A percentile compares a stretch with the other conserved stretches of the same genome.
phyloP scores from a whole-genome alignment of 331 rosid species.

The Telfairia occidentalis region DNA sequence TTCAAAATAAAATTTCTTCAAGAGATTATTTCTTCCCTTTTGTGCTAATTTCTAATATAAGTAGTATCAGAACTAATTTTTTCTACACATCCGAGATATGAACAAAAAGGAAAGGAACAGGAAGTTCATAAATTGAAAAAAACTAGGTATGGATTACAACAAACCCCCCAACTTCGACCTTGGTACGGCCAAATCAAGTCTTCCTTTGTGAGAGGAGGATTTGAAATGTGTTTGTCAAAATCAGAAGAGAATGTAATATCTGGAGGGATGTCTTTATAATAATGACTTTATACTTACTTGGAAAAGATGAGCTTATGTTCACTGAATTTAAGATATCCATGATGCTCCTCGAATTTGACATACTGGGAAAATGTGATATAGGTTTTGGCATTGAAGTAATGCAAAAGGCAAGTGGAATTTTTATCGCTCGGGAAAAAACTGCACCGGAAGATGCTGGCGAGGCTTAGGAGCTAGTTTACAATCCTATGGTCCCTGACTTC shows the following conservation, averaged over 20 bases:
- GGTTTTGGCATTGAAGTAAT: background rate
- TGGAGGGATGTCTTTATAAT: background rate
- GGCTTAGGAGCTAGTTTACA: background rate
- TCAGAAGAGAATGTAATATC: background rate
- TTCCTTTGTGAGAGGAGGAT: background rate
- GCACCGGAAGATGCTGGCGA: background rate
- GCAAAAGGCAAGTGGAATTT: background rate
- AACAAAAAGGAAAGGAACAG: no score
- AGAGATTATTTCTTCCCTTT: no score
- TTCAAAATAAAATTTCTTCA: no score
- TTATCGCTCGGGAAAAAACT: background rate
- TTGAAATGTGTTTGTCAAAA: background rate
- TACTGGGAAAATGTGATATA: background rate
- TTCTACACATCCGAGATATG: no score
- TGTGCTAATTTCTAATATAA: no score
- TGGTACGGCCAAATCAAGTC: background rate
- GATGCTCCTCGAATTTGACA: background rate
- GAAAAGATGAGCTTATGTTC: background rate
- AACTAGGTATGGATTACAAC: no score
- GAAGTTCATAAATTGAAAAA: no score
- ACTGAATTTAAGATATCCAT: background rate
- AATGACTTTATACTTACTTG: background rate
- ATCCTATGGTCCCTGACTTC: background rate
- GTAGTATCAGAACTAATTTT: no score
- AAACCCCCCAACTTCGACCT: background rate